Evolutionary conservation across 164 flowering plant genomes (phyloP), one percentile per base, ranked within the genome.

Genomic region (Vitis labrusca): DNA sequence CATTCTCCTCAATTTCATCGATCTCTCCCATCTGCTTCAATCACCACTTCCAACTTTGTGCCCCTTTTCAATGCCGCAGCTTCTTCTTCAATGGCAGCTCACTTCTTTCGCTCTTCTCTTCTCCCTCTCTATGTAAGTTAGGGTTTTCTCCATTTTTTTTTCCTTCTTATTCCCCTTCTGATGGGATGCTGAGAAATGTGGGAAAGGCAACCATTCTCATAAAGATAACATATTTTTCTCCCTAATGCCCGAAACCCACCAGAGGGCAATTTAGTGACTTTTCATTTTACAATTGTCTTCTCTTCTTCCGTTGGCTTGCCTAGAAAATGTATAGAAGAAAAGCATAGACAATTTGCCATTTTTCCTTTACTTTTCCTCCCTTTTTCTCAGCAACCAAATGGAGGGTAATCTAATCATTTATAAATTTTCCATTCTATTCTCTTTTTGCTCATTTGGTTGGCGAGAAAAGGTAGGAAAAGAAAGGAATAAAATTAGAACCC

Each of bases 41-140:
- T 58, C 1, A 63, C 62, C 47, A 70, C 67, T 27, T 70, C 71
- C 64, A 65, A 44, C 65, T 67, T 71, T 9, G 68, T 51, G 56
- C 68, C 80, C 57, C 54, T 69, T 59, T 64, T 70, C 65, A 49
- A 30, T 14, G 52, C 58, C 56, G 57, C 69, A 54, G 23, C 73
- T 27, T 67, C 60, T 15, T 19, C 68, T 19, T 70, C 71, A 5
- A 13, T 71, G 48, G 59, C 67, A 13, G 52, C 12, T 29, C 59
- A 64, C 29, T 69, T 72, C 53, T 64, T 73, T 70, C 71, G 72
- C 7, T 62, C 77, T 52, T 44, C 83, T 7, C 59, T 47, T 30
- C 32, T 50, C 29, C 82, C 76, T 52, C 63, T 53, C 14, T 63
- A 66, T 30, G 85, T 82, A 77, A 74, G 81, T 70, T 66, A 8